Percentiles rank a stretch among this genome's conserved stretches.
Evolutionary conservation across 495 filamentous ascomycete species (phyloP).

Genomic region (Penicillium bovifimosum): DNA sequence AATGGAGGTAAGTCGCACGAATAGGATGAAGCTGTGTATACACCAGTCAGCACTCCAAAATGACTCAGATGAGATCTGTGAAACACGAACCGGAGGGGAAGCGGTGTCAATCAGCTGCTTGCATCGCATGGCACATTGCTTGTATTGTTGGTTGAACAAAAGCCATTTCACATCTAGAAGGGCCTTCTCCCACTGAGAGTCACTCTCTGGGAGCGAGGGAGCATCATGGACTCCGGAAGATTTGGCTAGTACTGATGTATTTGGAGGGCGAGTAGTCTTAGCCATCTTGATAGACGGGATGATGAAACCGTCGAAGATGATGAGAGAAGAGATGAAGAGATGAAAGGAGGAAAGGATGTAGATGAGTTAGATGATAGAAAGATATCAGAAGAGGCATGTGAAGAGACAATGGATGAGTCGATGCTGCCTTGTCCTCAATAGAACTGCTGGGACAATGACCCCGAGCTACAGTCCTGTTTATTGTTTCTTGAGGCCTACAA

Average conservation of each 20-base stretch:
- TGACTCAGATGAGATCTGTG: not conserved
- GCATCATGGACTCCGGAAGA: slow-evolving; percentile 14
- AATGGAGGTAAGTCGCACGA: slow-evolving; percentile 36
- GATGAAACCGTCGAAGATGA: not conserved
- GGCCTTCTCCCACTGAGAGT: slow-evolving; percentile 29
- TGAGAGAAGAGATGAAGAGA: not conserved
- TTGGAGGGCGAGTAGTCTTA: not conserved
- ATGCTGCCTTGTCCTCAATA: not conserved
- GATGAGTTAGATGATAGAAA: not conserved
- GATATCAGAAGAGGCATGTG: not conserved
- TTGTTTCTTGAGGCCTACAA: not conserved
- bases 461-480: not conserved
- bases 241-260: not conserved
- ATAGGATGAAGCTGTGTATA: slow-evolving; percentile 33
- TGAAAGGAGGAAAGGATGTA: not conserved
- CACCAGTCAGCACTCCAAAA: not conserved
- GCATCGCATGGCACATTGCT: slow-evolving; percentile 38
- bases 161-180: slow-evolving; percentile 33
- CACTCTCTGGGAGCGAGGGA: slow-evolving; percentile 13
- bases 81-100: slow-evolving; percentile 24
- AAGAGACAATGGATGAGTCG: not conserved
- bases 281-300: not conserved
- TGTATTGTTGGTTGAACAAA: slow-evolving; percentile 39
- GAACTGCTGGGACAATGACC: not conserved
- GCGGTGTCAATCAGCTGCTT: slow-evolving; percentile 24